Conservation (phyloP, 176 grass and related monocot genomes). For the Cenchrus fungigraminus region DNA sequence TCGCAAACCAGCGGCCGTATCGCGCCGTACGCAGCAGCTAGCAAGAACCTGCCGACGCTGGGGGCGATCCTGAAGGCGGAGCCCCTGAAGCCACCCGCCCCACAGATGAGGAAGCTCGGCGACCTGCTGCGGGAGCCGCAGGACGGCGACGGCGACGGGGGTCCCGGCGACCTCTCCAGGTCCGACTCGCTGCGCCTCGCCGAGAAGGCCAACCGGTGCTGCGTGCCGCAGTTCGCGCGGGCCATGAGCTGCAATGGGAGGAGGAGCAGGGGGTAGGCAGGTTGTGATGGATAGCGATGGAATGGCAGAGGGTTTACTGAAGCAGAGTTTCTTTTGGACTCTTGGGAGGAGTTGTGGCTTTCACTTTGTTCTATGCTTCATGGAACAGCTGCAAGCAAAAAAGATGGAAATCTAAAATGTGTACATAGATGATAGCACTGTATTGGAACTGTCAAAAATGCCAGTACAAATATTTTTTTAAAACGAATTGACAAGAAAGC, state of each 20-base stretch:
- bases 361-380: neutral
- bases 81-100: conserved; percentile 20
- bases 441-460: neutral
- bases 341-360: neutral
- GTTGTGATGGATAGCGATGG: neutral
- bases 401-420: neutral
- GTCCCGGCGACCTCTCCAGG: conserved; percentile 1
- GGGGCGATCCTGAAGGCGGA: conserved; percentile 35
- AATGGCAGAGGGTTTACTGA: neutral
- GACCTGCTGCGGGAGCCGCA: conserved; percentile 47
- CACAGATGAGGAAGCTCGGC: conserved; percentile 12
- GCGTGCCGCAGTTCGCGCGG: conserved; percentile 29
- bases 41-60: conserved; percentile 35
- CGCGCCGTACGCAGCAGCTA: neutral
- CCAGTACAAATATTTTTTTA: too few relatives aligned
- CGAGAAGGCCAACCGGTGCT: conserved; percentile 24
- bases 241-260: conserved; percentile 34
- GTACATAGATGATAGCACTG: conserved; percentile 11
- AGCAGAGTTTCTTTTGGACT: neutral
- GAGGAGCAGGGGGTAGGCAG: neutral
- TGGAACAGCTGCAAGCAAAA: neutral
- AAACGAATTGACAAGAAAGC: too few relatives aligned
- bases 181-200: neutral
- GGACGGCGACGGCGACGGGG: neutral
- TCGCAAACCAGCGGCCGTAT: conserved; percentile 7